These are phyloP conservation scores for Cercospora berteroae DNA, from an alignment of 2,329 filamentous ascomycete genomes.

Conservation along the genomic window DNA sequence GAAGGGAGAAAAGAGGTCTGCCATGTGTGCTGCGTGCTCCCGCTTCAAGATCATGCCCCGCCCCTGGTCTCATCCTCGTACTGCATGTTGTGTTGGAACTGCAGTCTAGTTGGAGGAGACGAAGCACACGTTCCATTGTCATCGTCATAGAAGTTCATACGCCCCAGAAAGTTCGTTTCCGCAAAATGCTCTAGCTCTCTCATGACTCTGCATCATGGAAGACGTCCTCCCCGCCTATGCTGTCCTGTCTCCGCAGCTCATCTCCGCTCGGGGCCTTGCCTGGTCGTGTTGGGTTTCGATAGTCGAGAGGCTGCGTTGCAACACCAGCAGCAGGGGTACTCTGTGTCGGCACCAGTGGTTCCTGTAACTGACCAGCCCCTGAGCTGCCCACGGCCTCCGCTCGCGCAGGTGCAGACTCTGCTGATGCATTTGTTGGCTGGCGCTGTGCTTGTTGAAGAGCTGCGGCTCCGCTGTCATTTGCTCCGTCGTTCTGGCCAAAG, in stretches of 20 bases:
- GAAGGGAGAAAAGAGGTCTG: neutral
- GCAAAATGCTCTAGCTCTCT: neutral
- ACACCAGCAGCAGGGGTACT: slow-evolving; percentile 18
- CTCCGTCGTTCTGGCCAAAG: slow-evolving; percentile 50
- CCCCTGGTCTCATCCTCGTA: neutral
- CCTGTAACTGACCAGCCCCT: slow-evolving; percentile 12
- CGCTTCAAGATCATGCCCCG: neutral
- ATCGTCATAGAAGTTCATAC: neutral
- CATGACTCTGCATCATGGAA: slow-evolving; percentile 49
- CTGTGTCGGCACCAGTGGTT: slow-evolving; percentile 17
- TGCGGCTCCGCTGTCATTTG: slow-evolving; percentile 4
- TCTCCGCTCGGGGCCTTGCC: slow-evolving; percentile 13
- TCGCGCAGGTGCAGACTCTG: slow-evolving; percentile 5
- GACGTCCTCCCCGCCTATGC: slow-evolving; percentile 45
- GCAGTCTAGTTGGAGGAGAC: neutral
- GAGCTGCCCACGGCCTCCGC: slow-evolving; percentile 4
- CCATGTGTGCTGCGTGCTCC: neutral
- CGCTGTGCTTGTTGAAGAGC: slow-evolving; percentile 16
- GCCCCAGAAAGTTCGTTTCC: neutral
- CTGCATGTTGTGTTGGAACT: neutral
- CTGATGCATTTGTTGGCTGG: slow-evolving; percentile 13
- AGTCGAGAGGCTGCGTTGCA: slow-evolving; percentile 9
- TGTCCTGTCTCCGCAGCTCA: slow-evolving; percentile 39
- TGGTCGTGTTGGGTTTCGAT: slow-evolving; percentile 15
- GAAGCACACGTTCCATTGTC: neutral